A percentile compares a stretch with the other conserved stretches of the same genome.
phyloP scores from a whole-genome alignment of 73 alveolate species.

The Tetrahymena elliotti region DNA sequence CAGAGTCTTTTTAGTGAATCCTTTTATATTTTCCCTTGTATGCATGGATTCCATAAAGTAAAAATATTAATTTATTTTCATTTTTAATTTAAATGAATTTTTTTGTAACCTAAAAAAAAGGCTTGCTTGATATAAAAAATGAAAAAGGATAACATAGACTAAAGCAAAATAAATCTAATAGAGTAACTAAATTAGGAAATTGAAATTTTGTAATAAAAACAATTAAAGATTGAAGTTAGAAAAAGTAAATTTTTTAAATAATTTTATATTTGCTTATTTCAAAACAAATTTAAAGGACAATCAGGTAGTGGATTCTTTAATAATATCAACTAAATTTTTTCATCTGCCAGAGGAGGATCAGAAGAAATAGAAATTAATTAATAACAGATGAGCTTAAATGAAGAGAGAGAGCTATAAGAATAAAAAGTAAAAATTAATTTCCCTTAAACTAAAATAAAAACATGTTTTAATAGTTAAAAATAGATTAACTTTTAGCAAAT shows the following conservation, averaged over 20 bases:
- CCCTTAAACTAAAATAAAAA: too few species aligned
- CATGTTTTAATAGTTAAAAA: background rate
- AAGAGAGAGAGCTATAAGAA: constrained; percentile 27
- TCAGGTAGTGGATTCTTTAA: constrained; percentile 3
- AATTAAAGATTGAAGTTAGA: constrained; percentile 1
- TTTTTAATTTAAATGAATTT: background rate
- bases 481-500: constrained; percentile 29
- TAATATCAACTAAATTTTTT: background rate
- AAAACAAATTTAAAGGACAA: background rate
- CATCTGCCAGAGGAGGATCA: constrained; percentile 13
- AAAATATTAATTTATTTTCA: background rate
- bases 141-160: constrained; percentile 10
- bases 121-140: constrained; percentile 52
- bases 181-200: constrained; percentile 13
- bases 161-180: constrained; percentile 1
- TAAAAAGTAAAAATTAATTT: constrained; percentile 6
- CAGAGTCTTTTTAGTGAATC: constrained; percentile 51
- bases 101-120: background rate
- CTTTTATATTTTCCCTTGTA: constrained; percentile 82
- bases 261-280: too few species aligned
- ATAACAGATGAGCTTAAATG: constrained; percentile 12
- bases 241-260: background rate
- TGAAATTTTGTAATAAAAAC: constrained; percentile 11
- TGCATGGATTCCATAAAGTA: constrained; percentile 87
- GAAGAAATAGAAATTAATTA: constrained; percentile 9